Conservation (phyloP, 345 rosid genomes). For the Carallia pectinifolia region DNA sequence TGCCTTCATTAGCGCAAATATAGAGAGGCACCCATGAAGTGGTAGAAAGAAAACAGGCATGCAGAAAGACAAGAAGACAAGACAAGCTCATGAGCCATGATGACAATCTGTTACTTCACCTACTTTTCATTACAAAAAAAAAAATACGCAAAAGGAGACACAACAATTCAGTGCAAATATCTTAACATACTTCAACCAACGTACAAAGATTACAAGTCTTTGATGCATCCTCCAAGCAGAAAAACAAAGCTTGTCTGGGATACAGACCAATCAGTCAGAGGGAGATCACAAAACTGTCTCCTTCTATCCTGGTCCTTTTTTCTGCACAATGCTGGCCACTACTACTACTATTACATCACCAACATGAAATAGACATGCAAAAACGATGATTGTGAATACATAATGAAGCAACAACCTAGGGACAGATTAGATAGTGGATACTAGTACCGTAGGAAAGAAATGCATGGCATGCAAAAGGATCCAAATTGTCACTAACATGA, state of each 20-base stretch:
- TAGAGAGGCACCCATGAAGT: no score
- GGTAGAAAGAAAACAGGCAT: no score
- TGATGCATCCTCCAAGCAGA: slow-evolving; percentile 35
- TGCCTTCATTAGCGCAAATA: no score
- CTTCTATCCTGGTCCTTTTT: slow-evolving; percentile 27
- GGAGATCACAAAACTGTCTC: slow-evolving; percentile 78
- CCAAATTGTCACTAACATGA: slow-evolving; percentile 6
- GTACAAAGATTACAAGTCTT: slow-evolving; percentile 25
- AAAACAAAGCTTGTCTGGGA: slow-evolving; percentile 44
- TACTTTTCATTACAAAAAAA: no score
- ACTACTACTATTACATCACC: slow-evolving; percentile 12
- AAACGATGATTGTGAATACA: background rate
- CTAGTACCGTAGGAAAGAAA: background rate
- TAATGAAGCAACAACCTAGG: slow-evolving; percentile 1
- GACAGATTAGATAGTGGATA: no score
- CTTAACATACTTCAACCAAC: slow-evolving; percentile 17
- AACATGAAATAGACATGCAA: slow-evolving; percentile 9
- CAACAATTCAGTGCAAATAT: slow-evolving; percentile 6
- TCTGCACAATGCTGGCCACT: slow-evolving; percentile 1
- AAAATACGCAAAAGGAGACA: background rate
- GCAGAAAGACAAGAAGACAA: no score
- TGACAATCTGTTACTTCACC: background rate
- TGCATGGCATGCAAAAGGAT: background rate
- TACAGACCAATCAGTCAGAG: slow-evolving; percentile 37
- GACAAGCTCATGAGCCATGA: background rate